phyloP scores from a whole-genome alignment of 1,139 yeast species.

The Eremothecium gossypii region DNA sequence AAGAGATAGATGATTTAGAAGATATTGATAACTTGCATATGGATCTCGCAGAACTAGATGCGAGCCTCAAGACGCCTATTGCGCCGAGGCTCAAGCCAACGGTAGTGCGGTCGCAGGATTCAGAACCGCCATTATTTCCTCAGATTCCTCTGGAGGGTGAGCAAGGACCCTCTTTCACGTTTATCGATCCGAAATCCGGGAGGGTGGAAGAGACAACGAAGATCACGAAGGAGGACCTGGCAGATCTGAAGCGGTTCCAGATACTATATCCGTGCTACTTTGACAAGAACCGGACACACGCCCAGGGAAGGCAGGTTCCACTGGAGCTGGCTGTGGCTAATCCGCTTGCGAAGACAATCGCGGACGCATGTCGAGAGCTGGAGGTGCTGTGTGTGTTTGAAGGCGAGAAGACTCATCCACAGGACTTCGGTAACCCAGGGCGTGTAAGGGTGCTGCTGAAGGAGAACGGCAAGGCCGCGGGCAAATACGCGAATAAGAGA shows the following conservation, averaged over 20 bases:
- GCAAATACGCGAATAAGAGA: slow-evolving; percentile 48
- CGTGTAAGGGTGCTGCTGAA: slow-evolving; percentile 69
- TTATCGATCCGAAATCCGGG: slow-evolving; percentile 23
- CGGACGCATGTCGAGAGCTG: slow-evolving; percentile 45
- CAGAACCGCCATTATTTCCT: slow-evolving; percentile 26
- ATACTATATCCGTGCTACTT: slow-evolving; percentile 86
- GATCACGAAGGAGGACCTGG: slow-evolving; percentile 31
- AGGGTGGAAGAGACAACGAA: slow-evolving; percentile 19
- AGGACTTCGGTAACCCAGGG: slow-evolving; percentile 96
- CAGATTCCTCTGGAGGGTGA: slow-evolving; percentile 20
- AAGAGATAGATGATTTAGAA: slow-evolving; percentile 72
- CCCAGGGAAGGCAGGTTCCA: slow-evolving; percentile 77
- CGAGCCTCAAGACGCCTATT: slow-evolving; percentile 55
- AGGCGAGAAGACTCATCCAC: slow-evolving; percentile 86
- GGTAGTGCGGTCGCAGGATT: slow-evolving; percentile 57
- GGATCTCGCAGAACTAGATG: slow-evolving; percentile 89
- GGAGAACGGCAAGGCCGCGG: slow-evolving; percentile 35
- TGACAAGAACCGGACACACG: slow-evolving; percentile 65
- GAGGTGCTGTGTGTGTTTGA: slow-evolving; percentile 43
- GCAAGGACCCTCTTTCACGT: slow-evolving; percentile 16
- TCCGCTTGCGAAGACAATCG: slow-evolving; percentile 76
- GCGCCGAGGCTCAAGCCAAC: slow-evolving; percentile 59
- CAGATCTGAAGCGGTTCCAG: slow-evolving; percentile 59
- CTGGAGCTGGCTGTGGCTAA: slow-evolving; percentile 61
- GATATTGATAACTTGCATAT: slow-evolving; percentile 88